These are phyloP conservation scores for Gracilaria domingensis DNA, from an alignment of 23 red algal species.

Conservation along the genomic window DNA sequence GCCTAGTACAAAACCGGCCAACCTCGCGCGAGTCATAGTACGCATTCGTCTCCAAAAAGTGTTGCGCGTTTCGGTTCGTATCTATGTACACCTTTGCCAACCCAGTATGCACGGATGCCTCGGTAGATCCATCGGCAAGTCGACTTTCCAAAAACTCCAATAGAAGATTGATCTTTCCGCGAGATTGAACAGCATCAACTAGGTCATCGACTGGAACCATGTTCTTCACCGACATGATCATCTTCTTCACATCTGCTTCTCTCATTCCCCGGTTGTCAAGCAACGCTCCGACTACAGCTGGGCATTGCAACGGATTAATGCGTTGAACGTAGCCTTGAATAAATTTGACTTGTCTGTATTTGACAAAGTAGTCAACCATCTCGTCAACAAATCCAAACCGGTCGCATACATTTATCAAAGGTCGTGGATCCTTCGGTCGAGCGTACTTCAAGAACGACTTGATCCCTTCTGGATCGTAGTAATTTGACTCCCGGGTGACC, in stretches of 20 bases:
- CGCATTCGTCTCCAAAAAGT: conserved; percentile 97
- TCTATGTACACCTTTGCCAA: conserved; percentile 96
- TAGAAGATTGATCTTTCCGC: conserved; percentile 81
- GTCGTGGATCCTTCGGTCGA: conserved; percentile 88
- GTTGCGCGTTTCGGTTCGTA: conserved; percentile 89
- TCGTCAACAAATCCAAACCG: conserved; percentile 90
- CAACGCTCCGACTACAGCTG: conserved; percentile 94
- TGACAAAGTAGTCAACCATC: conserved; percentile 93
- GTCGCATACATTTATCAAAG: conserved; percentile 99
- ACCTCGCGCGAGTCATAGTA: conserved; percentile 94
- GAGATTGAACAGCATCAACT: conserved; percentile 73
- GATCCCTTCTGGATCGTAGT: conserved; percentile 91
- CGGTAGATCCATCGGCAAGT: conserved; percentile 92
- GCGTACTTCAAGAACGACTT: conserved; percentile 89
- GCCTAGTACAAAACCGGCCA: conserved; percentile 89
- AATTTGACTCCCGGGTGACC: conserved; percentile 90
- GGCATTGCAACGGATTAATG: conserved; percentile 86
- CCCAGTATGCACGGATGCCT: conserved; percentile 92
- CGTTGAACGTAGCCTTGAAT: conserved; percentile 94
- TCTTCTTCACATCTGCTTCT: conserved; percentile 74
- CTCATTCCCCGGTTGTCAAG: conserved; percentile 76
- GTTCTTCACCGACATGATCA: conserved; percentile 96
- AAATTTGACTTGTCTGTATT: conserved; percentile 89
- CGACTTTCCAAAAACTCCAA: conserved; percentile 86
- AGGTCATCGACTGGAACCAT: conserved; percentile 90